Base-by-base conservation (phyloP, 257 asterid species). In the Nicotiana obtusifolia region DNA sequence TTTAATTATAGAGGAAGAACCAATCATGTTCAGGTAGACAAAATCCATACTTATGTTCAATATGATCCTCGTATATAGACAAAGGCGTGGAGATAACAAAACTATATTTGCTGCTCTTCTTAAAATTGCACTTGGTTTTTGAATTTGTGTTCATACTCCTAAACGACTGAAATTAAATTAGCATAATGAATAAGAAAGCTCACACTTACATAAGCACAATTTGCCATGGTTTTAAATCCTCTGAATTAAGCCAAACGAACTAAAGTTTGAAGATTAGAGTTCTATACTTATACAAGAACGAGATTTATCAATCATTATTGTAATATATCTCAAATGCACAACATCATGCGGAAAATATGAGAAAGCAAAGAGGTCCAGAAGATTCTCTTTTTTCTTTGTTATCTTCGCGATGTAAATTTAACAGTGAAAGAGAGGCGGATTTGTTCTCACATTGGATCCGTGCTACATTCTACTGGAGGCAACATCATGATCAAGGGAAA, bases 141-240 rank as follows among this genome's bases (percentile, higher is more conserved):
- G 11, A 41, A 68, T 68, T 35, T 49, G 19, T 35, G 54, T 68
- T 68, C n/a, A 35, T 68, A 68, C 77, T 68, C 47, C 33, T 68
- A 68, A 41, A n/a, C 14, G 8, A 11, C 1, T 69, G 59, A 71
- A 65, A 60, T 44, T 76, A 75, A 60, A 61, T 77, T 67, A 76
- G 65, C 33, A 76, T 35, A n/a, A 33, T 53, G 76, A 68, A 11
- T 64, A 9, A 81, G 68, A 81, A 84, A 84, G 71, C 80, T 41
- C 47, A 56, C 49, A 76, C 59, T 19, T 76, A 64, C 24, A 37
- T 54, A 81, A 84, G 81, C 84, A 81, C 49, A 64, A 80, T 78
- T 26, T 14, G 14, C 20, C 4, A 16, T 41, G 17, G 11, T 22
- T 28, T 52, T 41, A 31, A 31, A 30, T 68, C n/a, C 77, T 20